Conservation (phyloP, 495 filamentous ascomycete species). For the Rhypophila decipiens region DNA sequence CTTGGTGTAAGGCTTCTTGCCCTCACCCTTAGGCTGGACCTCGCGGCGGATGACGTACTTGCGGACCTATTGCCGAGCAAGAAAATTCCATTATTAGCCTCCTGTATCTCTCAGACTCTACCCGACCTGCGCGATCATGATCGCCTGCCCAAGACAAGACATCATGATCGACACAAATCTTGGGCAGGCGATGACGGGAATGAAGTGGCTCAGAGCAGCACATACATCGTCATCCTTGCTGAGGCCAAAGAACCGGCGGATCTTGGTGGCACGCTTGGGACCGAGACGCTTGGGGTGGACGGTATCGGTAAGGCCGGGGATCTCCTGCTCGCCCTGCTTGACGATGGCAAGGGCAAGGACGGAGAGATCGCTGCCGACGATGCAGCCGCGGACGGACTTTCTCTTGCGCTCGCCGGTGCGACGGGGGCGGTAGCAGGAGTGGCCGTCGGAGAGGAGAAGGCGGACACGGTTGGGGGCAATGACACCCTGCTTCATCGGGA, state of each 20-base stretch:
- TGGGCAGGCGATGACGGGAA: constrained; percentile 53
- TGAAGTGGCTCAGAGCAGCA: constrained; percentile 28
- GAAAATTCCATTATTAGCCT: constrained; percentile 34
- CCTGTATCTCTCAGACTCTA: constrained; percentile 45
- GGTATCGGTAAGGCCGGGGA: constrained; percentile 92
- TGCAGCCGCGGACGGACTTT: constrained; percentile 96
- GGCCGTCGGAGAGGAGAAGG: constrained; percentile 85
- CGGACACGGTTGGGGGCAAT: constrained; percentile 97
- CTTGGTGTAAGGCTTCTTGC: constrained; percentile 98
- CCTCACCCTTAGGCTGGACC: constrained; percentile 88
- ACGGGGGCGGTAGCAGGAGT: constrained; percentile 96
- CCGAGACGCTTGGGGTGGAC: constrained; percentile 97
- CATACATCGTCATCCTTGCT: constrained; percentile 99
- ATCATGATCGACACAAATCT: constrained; percentile 36
- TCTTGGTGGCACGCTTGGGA: constrained; percentile 99
- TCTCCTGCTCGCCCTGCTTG: constrained; percentile 91
- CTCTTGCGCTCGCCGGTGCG: constrained; percentile 97
- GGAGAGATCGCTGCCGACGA: constrained; percentile 88
- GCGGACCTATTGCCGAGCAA: constrained; percentile 58
- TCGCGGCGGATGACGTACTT: constrained; percentile 99
- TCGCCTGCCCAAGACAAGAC: constrained; percentile 46
- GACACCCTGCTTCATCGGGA: constrained; percentile 99
- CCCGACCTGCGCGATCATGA: constrained; percentile 42
- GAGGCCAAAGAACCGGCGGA: constrained; percentile 96
- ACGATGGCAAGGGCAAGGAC: constrained; percentile 90